These are phyloP conservation scores for Termitomyces eurrhizus DNA, from an alignment of 768 basidiomycete genomes.

Conservation along the genomic window DNA sequence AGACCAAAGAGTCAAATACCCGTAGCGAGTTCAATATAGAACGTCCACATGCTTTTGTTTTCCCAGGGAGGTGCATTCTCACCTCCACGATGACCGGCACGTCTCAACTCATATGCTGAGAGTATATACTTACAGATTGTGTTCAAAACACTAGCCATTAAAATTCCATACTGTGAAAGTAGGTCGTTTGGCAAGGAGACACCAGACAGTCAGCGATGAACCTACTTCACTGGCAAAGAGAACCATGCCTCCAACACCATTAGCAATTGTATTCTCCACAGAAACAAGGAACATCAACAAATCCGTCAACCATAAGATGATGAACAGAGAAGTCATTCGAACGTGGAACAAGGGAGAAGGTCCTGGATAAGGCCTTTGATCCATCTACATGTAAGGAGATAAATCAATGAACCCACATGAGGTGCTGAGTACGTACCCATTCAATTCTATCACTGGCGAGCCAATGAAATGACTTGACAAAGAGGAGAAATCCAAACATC, in stretches of 20 bases:
- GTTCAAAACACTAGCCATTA: slow-evolving; percentile 77
- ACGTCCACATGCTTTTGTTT: slow-evolving; percentile 95
- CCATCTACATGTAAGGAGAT: slow-evolving; percentile 67
- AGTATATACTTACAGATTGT: slow-evolving; percentile 80
- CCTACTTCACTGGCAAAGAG: slow-evolving; percentile 92
- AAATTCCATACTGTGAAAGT: slow-evolving; percentile 71
- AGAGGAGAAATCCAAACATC: slow-evolving; percentile 93
- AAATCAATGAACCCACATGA: neutral
- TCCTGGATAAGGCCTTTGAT: slow-evolving; percentile 88
- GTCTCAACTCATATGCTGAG: slow-evolving; percentile 75
- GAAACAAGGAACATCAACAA: slow-evolving; percentile 75
- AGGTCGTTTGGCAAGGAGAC: neutral
- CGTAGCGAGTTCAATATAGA: slow-evolving; percentile 89
- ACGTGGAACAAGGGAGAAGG: slow-evolving; percentile 82
- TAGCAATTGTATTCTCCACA: slow-evolving; percentile 71
- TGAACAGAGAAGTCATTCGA: slow-evolving; percentile 71
- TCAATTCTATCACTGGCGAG: slow-evolving; percentile 92
- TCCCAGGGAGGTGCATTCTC: slow-evolving; percentile 93
- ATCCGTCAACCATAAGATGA: slow-evolving; percentile 73
- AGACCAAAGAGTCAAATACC: slow-evolving; percentile 45
- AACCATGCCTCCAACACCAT: slow-evolving; percentile 88
- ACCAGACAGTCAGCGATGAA: slow-evolving; percentile 8
- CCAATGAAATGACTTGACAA: slow-evolving; percentile 99
- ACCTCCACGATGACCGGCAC: slow-evolving; percentile 73
- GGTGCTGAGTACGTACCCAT: slow-evolving; percentile 56